Evolutionary conservation across 2,329 filamentous ascomycete genomes (phyloP).

Genomic region (Didymosphaeria variabile): DNA sequence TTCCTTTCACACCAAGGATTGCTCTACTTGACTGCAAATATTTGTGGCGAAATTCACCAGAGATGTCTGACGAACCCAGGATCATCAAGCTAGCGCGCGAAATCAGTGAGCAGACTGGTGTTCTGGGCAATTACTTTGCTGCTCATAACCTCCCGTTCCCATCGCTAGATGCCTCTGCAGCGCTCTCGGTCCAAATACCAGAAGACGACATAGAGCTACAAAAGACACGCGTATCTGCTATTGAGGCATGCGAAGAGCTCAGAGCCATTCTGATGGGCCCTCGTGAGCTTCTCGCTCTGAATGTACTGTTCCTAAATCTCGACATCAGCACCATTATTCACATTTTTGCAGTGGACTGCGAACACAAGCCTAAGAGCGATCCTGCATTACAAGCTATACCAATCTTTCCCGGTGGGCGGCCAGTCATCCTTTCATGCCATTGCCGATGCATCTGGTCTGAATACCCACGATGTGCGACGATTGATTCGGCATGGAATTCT

Average conservation of each 20-base stretch:
- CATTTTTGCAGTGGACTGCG: not conserved
- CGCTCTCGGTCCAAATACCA: not conserved
- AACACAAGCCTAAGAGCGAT: not conserved
- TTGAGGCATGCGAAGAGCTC: constrained; percentile 6
- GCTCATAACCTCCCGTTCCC: not conserved
- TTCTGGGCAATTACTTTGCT: not conserved
- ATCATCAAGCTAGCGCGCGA: not conserved
- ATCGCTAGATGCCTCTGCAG: constrained; percentile 6
- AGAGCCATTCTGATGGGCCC: not conserved
- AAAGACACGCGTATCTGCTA: too few species aligned
- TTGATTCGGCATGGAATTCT: not conserved
- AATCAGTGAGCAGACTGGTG: not conserved
- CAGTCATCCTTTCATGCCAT: not conserved
- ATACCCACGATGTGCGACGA: not conserved
- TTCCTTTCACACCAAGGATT: too few species aligned
- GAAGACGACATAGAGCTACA: not conserved
- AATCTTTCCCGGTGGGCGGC: not conserved
- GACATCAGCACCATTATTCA: not conserved
- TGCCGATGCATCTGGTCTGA: not conserved
- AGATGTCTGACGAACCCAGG: not conserved
- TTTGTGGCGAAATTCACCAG: not conserved
- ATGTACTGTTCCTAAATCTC: not conserved
- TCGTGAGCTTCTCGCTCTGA: not conserved
- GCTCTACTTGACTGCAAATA: not conserved
- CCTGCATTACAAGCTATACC: constrained; percentile 3